These are phyloP conservation scores for Trametes versicolor DNA, from an alignment of 1,284 basidiomycete genomes.

Conservation along the genomic window DNA sequence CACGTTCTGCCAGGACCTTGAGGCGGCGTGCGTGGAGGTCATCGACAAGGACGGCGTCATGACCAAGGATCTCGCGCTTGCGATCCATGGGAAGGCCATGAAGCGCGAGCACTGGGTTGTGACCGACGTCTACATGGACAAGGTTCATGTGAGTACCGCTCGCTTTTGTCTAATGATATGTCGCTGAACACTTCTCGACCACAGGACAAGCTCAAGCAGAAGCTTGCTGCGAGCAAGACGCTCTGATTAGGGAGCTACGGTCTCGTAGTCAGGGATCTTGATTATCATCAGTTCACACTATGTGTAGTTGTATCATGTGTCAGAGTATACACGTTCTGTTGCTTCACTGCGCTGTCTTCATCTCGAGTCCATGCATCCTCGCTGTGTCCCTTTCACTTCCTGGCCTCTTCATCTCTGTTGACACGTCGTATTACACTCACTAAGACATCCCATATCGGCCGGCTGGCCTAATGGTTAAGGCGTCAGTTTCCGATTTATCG, in stretches of 20 bases:
- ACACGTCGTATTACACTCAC: background rate
- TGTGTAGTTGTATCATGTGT: conserved; percentile 10
- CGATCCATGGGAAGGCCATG: conserved; percentile 94
- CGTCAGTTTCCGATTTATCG: conserved; percentile 20
- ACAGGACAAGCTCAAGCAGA: conserved; percentile 67
- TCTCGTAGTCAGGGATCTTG: background rate
- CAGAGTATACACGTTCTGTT: background rate
- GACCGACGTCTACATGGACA: conserved; percentile 92
- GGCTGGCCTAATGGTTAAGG: conserved; percentile 26
- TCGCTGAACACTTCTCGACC: conserved; percentile 12
- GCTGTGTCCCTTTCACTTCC: background rate
- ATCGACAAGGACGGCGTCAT: conserved; percentile 93
- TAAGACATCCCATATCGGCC: conserved; percentile 1
- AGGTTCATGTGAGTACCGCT: conserved; percentile 72
- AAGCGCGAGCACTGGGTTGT: conserved; percentile 94
- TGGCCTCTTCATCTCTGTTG: background rate
- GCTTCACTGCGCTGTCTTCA: conserved; percentile 2
- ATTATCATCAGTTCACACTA: background rate
- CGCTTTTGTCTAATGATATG: background rate
- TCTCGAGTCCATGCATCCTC: background rate
- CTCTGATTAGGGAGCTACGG: background rate
- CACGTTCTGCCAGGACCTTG: conserved; percentile 84
- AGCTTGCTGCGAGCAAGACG: conserved; percentile 48
- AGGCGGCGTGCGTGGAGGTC: conserved; percentile 90
- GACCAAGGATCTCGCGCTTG: conserved; percentile 97